Base-by-base conservation (phyloP, 1,139 yeast species). In the Suhomyces coccinellae region DNA sequence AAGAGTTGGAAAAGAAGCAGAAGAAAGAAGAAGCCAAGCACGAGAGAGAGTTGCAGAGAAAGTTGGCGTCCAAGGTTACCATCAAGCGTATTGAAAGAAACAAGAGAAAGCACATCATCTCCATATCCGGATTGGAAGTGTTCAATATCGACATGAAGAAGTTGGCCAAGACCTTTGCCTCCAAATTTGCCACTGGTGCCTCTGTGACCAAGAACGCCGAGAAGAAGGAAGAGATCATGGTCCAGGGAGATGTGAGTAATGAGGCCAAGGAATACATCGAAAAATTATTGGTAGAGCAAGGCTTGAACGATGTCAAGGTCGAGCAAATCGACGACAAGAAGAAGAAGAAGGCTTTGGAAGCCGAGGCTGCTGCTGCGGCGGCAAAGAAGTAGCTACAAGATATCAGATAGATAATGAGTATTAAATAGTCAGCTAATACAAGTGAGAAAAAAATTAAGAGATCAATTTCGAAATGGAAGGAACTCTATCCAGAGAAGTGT, bases 161-260 rank as follows among this genome's bases (percentile, higher is more conserved):
- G 62, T 75, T 89, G 54, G 87, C 97, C 38, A 93, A 93, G 74
- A 84, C 90, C 0, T 89, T 93, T 67, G 95, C 97, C 0, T 85
- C 95, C 33, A 89, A 88, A 65, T 93, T 91, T 63, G 99, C 99
- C 17, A 91, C 98, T 3, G 99, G 99, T 39, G 95, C 97, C 22
- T 83, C 95, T 36, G 97, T 91, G n/a, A 84, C 91, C 8, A 91
- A 91, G 69, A 86, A 85, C 52, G 93, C 85, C 10, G 98, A 91
- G 55, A 91, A 91, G 67, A 87, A 86, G 62, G 97, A 91, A 52
- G 98, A 91, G 61, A 82, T 91, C 46, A 80, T 89, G 51, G 86
- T 91, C 47, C 98, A 91, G 69, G 99, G 99, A 56, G 99, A 93
- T 65, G 95, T 91, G 38, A 86, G 91, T 52, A 97, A 90, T 55